Conservation (phyloP, 2,329 filamentous ascomycete genomes). For the Xylariaceae sp. region DNA sequence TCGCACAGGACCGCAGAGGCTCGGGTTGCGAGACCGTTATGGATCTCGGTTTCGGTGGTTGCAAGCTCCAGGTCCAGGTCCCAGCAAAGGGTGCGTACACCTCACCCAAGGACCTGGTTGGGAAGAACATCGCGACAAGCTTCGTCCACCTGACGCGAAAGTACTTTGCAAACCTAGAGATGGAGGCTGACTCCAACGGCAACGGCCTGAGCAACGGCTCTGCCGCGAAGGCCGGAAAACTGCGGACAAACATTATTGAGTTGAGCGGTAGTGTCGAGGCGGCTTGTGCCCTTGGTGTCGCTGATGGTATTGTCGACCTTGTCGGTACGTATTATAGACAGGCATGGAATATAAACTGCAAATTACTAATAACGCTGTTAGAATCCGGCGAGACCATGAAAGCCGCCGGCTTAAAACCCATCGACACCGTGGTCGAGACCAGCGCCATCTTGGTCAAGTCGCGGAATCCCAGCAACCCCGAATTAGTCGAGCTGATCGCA, state of each 20-base stretch:
- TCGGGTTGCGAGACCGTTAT: constrained; percentile 77
- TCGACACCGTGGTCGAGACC: constrained; percentile 86
- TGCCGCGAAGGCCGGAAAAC: constrained; percentile 40
- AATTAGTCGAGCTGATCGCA: constrained; percentile 77
- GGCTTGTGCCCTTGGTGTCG: constrained; percentile 89
- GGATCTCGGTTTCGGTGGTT: constrained; percentile 84
- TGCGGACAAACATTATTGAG: constrained; percentile 86
- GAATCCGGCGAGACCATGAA: constrained; percentile 99
- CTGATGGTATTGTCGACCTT: constrained; percentile 94
- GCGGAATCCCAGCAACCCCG: constrained; percentile 70
- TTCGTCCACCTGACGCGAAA: constrained; percentile 79
- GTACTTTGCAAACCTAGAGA: constrained; percentile 78
- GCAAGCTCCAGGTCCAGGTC: constrained; percentile 95
- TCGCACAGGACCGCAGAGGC: constrained; percentile 39
- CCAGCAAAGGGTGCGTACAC: constrained; percentile 73
- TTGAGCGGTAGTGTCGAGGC: constrained; percentile 96
- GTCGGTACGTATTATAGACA: constrained; percentile 61
- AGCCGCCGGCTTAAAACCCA: constrained; percentile 86
- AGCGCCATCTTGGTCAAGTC: constrained; percentile 91
- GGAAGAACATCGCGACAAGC: constrained; percentile 91
- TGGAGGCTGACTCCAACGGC: constrained; percentile 40
- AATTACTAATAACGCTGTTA: constrained; percentile 33
- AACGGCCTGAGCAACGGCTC: constrained; percentile 33
- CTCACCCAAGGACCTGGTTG: constrained; percentile 71
- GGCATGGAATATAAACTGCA: neutral